Conservation (phyloP, 73 alveolate species). For the Paramecium octaurelia region DNA sequence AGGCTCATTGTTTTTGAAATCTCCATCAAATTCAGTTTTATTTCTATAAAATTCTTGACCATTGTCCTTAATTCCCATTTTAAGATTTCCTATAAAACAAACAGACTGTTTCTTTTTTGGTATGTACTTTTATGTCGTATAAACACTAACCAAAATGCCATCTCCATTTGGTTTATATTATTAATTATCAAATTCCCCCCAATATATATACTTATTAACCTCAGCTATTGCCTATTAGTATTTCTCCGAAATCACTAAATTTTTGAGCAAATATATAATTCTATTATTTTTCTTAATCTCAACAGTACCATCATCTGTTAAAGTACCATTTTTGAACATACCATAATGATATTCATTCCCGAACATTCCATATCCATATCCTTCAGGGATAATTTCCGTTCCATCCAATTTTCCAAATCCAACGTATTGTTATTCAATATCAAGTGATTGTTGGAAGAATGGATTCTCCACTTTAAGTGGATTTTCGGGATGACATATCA, state of each 20-base stretch:
- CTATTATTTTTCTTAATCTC: background rate
- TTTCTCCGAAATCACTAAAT: background rate
- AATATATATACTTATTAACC: background rate
- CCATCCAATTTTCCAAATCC: slow-evolving; percentile 19
- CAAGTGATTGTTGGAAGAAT: background rate
- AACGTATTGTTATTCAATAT: background rate
- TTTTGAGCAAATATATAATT: background rate
- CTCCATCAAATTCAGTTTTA: background rate
- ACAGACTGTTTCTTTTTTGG: background rate
- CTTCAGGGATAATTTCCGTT: background rate
- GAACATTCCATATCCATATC: background rate
- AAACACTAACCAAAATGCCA: background rate
- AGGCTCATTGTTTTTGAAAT: background rate
- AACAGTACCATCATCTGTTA: background rate
- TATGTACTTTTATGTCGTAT: background rate
- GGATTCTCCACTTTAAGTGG: background rate
- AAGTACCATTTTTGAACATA: background rate
- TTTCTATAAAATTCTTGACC: background rate
- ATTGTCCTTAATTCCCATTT: background rate
- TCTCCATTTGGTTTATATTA: background rate
- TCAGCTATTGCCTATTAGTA: background rate
- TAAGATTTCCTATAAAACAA: background rate
- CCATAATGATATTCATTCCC: background rate
- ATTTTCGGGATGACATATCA: background rate
- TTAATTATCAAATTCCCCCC: background rate